These are phyloP conservation scores for Colletotrichum tropicicola DNA, from an alignment of 2,329 filamentous ascomycete genomes.

Conservation along the genomic window DNA sequence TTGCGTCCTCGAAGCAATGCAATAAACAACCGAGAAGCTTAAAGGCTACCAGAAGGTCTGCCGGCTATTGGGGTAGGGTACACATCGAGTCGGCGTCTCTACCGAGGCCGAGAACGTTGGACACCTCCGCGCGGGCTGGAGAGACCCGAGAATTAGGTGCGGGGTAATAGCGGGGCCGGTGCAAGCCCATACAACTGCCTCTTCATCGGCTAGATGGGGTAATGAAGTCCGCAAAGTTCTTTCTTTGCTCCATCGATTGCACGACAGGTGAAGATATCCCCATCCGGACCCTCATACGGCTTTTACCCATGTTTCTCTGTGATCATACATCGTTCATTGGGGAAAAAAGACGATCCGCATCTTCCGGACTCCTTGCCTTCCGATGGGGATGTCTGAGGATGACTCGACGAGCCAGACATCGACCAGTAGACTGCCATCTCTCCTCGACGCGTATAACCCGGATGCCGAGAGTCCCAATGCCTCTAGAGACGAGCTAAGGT, in stretches of 20 bases:
- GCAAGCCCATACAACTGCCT: too few species aligned
- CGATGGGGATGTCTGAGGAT: slow-evolving; percentile 4
- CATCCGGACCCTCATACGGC: not conserved
- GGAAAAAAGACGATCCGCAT: not conserved
- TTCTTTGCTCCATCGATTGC: not conserved
- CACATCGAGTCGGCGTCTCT: too few species aligned
- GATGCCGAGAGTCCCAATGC: not conserved
- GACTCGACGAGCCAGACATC: not conserved
- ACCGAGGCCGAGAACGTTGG: too few species aligned
- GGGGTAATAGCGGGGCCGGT: too few species aligned
- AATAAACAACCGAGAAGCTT: too few species aligned
- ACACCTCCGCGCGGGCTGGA: too few species aligned
- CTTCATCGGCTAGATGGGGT: not conserved
- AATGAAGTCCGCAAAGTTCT: not conserved
- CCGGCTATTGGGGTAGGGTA: too few species aligned
- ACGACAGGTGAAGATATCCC: too few species aligned
- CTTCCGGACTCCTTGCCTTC: not conserved
- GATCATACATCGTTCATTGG: not conserved
- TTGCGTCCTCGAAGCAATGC: too few species aligned
- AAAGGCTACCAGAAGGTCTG: too few species aligned
- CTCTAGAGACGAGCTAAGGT: not conserved
- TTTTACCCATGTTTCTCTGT: not conserved
- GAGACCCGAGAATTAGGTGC: too few species aligned
- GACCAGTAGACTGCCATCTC: slow-evolving; percentile 7
- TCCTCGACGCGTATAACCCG: not conserved